Percentiles rank a stretch among this genome's conserved stretches.
phyloP scores from a whole-genome alignment of 495 filamentous ascomycete species.

The Annulohypoxylon bovei region DNA sequence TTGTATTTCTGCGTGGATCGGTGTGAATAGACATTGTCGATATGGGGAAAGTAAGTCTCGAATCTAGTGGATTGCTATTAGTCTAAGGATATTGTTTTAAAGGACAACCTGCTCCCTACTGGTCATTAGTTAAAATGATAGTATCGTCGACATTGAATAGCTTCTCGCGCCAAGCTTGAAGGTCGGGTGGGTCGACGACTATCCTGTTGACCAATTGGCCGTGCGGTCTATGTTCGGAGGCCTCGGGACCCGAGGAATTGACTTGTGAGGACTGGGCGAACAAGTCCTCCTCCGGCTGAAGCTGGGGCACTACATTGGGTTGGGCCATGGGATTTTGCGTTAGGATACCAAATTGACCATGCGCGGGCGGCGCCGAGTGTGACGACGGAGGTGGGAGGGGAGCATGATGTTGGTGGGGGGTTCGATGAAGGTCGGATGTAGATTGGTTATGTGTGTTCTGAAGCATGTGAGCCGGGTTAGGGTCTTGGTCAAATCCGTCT shows the following conservation, averaged over 20 bases:
- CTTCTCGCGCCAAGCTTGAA: constrained; percentile 76
- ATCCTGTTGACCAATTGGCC: constrained; percentile 65
- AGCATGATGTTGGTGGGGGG: constrained; percentile 49
- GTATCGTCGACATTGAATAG: constrained; percentile 81
- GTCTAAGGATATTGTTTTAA: constrained; percentile 31
- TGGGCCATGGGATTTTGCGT: constrained; percentile 52
- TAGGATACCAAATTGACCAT: constrained; percentile 59
- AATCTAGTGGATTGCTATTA: constrained; percentile 63
- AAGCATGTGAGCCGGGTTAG: constrained; percentile 44
- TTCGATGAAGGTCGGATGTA: constrained; percentile 46
- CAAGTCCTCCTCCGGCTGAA: constrained; percentile 48
- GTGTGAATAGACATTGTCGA: constrained; percentile 93
- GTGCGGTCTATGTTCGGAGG: constrained; percentile 58
- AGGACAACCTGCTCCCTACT: constrained; percentile 64
- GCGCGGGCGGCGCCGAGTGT: constrained; percentile 40
- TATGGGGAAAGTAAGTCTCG: constrained; percentile 87
- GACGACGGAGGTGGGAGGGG: constrained; percentile 40
- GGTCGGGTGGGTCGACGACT: constrained; percentile 72
- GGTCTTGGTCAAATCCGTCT: constrained; percentile 43
- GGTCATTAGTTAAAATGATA: constrained; percentile 79
- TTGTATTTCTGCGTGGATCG: constrained; percentile 89
- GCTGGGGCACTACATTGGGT: constrained; percentile 48
- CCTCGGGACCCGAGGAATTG: constrained; percentile 43
- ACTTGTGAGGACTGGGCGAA: constrained; percentile 35
- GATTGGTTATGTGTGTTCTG: constrained; percentile 40